phyloP scores from a whole-genome alignment of 169 alveolate species.

The Babesia ovis region DNA sequence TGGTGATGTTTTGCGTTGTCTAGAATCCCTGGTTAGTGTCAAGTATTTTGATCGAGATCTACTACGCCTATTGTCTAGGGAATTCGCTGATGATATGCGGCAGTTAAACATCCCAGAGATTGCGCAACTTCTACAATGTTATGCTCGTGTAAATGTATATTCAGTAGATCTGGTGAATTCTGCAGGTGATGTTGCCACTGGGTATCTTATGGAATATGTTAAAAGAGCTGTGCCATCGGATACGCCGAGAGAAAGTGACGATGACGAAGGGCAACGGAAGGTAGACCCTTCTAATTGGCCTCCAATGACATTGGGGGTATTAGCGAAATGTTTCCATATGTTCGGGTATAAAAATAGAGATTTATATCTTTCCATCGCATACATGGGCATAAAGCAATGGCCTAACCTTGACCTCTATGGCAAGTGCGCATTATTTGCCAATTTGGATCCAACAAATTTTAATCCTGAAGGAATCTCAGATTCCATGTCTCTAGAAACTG shows the following conservation, averaged over 20 bases:
- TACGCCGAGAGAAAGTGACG: no score
- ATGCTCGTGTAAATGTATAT: slow-evolving; percentile 37
- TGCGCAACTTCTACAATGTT: slow-evolving; percentile 51
- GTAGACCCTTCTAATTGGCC: background rate
- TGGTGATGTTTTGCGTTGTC: slow-evolving; percentile 33
- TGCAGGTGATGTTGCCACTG: slow-evolving; percentile 26
- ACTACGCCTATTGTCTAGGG: slow-evolving; percentile 52
- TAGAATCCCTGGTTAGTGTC: slow-evolving; percentile 37
- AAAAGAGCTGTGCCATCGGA: background rate
- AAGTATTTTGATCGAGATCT: slow-evolving; percentile 52
- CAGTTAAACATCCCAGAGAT: slow-evolving; percentile 26
- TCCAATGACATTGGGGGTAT: slow-evolving; percentile 15
- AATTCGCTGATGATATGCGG: slow-evolving; percentile 55
- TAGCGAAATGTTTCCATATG: slow-evolving; percentile 20
- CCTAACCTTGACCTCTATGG: slow-evolving; percentile 8
- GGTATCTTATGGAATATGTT: slow-evolving; percentile 13
- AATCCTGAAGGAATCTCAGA: background rate
- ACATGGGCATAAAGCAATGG: slow-evolving; percentile 22
- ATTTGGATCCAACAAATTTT: slow-evolving; percentile 30
- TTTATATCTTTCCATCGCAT: slow-evolving; percentile 33
- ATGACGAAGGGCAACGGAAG: background rate
- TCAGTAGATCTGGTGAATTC: slow-evolving; percentile 51
- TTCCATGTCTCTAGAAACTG: background rate
- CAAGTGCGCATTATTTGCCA: slow-evolving; percentile 29
- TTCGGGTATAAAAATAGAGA: slow-evolving; percentile 46